Evolutionary conservation across 2,329 filamentous ascomycete species (phyloP).

Genomic region (Pseudocercospora eumusae): DNA sequence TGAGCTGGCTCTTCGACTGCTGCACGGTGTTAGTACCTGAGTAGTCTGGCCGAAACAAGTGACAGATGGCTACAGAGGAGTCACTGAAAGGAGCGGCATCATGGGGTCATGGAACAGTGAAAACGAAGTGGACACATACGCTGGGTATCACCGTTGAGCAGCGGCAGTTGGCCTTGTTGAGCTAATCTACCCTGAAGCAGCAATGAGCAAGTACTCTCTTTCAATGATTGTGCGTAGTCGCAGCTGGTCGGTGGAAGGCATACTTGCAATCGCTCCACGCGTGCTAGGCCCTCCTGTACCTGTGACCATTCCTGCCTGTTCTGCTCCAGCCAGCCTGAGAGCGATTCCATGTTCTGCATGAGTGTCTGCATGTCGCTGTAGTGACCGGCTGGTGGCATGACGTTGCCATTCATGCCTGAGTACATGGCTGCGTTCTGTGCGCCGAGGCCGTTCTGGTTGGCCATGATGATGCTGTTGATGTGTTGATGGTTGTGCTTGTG

Average conservation of each 20-base stretch:
- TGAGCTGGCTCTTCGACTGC: slow-evolving; percentile 26
- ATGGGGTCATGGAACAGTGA: background rate
- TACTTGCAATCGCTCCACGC: slow-evolving; percentile 35
- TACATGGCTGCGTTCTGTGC: slow-evolving; percentile 34
- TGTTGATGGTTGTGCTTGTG: background rate
- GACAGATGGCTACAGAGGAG: background rate
- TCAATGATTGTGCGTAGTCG: background rate
- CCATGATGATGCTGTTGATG: slow-evolving; percentile 25
- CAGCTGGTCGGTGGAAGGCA: slow-evolving; percentile 13
- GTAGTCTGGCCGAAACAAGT: background rate
- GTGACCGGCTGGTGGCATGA: slow-evolving; percentile 43
- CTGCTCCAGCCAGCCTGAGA: slow-evolving; percentile 40
- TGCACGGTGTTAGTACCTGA: slow-evolving; percentile 12
- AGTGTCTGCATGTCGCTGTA: slow-evolving; percentile 43
- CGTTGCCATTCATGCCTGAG: slow-evolving; percentile 31
- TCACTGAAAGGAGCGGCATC: background rate
- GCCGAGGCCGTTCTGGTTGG: slow-evolving; percentile 34
- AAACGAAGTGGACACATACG: slow-evolving; percentile 22
- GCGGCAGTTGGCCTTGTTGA: slow-evolving; percentile 28
- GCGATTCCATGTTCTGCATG: slow-evolving; percentile 41
- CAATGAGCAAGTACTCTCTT: slow-evolving; percentile 15
- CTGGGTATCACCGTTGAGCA: slow-evolving; percentile 29
- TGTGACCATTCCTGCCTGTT: slow-evolving; percentile 40
- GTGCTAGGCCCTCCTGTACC: slow-evolving; percentile 38
- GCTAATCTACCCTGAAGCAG: slow-evolving; percentile 28